These are phyloP conservation scores for Coniochaeta sp. DNA, from an alignment of 2,329 filamentous ascomycete genomes.

Conservation along the genomic window DNA sequence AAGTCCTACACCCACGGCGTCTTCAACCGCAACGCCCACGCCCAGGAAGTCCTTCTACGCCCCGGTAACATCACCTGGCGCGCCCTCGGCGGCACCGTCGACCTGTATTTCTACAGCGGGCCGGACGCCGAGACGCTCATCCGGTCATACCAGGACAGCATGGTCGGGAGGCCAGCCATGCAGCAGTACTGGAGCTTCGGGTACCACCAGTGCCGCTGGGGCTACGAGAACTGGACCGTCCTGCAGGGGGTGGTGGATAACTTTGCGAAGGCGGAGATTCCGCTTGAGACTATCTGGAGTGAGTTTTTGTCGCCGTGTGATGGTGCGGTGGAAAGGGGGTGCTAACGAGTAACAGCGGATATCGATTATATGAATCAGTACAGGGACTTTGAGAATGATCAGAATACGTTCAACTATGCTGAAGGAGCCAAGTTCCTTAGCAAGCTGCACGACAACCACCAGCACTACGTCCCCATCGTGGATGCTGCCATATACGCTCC, in stretches of 20 bases:
- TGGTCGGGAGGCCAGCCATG: slow-evolving; percentile 66
- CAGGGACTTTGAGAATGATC: slow-evolving; percentile 56
- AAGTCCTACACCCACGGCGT: slow-evolving; percentile 68
- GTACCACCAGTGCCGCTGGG: slow-evolving; percentile 79
- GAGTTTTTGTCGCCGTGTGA: slow-evolving; percentile 9
- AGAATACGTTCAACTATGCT: slow-evolving; percentile 45
- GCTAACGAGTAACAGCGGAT: slow-evolving; percentile 41
- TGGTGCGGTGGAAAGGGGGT: too few relatives aligned
- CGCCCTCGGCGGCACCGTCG: slow-evolving; percentile 67
- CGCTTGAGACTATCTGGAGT: slow-evolving; percentile 67
- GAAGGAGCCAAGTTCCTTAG: slow-evolving; percentile 54
- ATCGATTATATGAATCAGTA: slow-evolving; percentile 65
- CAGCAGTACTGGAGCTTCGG: slow-evolving; percentile 79
- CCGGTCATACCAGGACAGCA: slow-evolving; percentile 60
- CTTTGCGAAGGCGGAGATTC: slow-evolving; percentile 58
- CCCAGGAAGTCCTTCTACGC: slow-evolving; percentile 63
- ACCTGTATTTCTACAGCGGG: slow-evolving; percentile 74
- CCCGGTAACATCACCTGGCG: slow-evolving; percentile 64
- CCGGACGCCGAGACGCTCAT: slow-evolving; percentile 62
- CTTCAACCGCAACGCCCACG: slow-evolving; percentile 70
- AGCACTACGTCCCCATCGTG: slow-evolving; percentile 69
- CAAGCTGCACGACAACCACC: slow-evolving; percentile 55
- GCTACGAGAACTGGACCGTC: slow-evolving; percentile 67
- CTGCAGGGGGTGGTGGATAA: slow-evolving; percentile 60
- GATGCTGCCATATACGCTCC: slow-evolving; percentile 66